phyloP scores from a whole-genome alignment of 371 early-diverging fungal species.

The Zopfochytrium polystomum region DNA sequence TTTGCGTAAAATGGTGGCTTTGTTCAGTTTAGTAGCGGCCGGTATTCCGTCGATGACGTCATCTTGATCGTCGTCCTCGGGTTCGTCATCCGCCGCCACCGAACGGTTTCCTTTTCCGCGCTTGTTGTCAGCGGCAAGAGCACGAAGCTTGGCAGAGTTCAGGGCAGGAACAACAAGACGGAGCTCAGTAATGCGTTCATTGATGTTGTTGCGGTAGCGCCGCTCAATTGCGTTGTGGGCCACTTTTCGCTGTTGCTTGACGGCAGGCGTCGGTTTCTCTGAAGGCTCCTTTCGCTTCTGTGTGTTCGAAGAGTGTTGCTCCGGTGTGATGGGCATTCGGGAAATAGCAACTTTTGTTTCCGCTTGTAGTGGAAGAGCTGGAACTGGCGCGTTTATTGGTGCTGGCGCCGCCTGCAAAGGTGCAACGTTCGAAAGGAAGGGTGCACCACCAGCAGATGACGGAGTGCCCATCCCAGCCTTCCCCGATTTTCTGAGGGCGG shows the following conservation, averaged over 20 bases:
- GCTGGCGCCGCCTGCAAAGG: neutral
- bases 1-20: conserved; percentile 84
- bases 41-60: conserved; percentile 46
- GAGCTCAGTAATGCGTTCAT: conserved; percentile 85
- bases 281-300: neutral
- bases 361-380: no score
- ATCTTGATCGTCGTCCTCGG: conserved; percentile 59
- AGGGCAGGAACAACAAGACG: conserved; percentile 82
- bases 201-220: conserved; percentile 92
- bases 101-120: conserved; percentile 9
- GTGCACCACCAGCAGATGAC: no score
- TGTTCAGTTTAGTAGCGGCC: conserved; percentile 70
- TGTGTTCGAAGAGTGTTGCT: neutral
- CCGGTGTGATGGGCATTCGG: neutral
- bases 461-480: no score
- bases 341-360: no score
- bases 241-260: conserved; percentile 74
- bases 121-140: conserved; percentile 12
- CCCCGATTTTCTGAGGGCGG: neutral
- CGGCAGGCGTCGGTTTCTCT: neutral
- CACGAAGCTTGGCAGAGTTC: conserved; percentile 47
- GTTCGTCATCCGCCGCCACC: conserved; percentile 32
- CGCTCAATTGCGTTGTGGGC: conserved; percentile 93
- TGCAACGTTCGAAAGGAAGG: neutral
- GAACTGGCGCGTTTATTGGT: no score